Evolutionary conservation across 129 eudicot species (phyloP), one percentile per base, ranked within the genome.

Genomic region (Helianthus tuberosus): DNA sequence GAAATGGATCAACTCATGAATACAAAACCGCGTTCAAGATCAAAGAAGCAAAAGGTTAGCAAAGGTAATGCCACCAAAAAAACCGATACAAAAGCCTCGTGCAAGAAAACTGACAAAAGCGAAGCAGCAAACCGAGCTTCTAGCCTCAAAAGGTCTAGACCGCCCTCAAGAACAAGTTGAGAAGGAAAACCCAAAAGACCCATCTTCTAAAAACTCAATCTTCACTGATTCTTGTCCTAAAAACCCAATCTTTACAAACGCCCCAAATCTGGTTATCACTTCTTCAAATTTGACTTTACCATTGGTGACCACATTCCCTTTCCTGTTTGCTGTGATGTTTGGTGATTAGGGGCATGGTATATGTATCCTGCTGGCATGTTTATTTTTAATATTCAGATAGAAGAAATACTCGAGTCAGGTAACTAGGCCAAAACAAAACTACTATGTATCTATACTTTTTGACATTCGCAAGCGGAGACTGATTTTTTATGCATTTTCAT

Each of bases 321-420:
- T 94, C 80, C 90, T 94, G 68, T 94, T 94, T 71, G 99, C 99
- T 9, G 99, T 94, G 74, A 94, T 94, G 99, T 94, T 94, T 89
- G 99, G 99, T 66, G 99, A 94, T 71, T 94, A 97, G 99, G 99
- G 99, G 69, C 99, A 94, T 78, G 99, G 99, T 16, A 85, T 94
- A 85, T 94, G 99, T 85, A 80, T 94, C 29, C 75, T 94, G 29
- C 81, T 89, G 71, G 97, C 87, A 39, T 76, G 90, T 32, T 77
- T 83, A 77, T 84, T 61, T 63, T 80, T 94, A 55, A 79, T 94
- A 72, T 20, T 80, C 74, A 86, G 82, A 78, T 97, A 94, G 66
- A 91, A 85, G 82, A 94, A 94, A 81, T 84, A 83, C 52, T 80
- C 85, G 32, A 86, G 87, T 80, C 91, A 91, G 99, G 97, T 91